Conservation (phyloP, 352 stramenopile genomes). For the Blastocystis sp. region DNA sequence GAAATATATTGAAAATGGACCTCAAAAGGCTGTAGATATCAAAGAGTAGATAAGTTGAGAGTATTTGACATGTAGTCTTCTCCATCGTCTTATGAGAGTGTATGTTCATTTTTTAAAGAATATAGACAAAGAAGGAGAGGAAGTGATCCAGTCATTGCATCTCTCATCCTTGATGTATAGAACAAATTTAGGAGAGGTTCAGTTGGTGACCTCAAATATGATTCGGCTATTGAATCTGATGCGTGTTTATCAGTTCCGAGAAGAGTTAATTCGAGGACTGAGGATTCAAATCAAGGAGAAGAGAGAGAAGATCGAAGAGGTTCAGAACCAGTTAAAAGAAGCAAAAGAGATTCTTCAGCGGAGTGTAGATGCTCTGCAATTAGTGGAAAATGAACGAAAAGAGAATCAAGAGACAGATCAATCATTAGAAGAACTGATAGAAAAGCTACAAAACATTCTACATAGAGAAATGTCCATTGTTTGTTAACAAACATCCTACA, state of each 20-base stretch:
- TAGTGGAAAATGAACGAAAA: neutral
- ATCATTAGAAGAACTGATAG: neutral
- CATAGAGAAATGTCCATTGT: neutral
- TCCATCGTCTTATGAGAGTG: slow-evolving; percentile 31
- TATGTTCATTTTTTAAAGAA: slow-evolving; percentile 15
- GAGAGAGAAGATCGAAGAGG: neutral
- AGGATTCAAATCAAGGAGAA: slow-evolving; percentile 37
- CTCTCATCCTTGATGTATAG: neutral
- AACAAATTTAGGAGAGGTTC: neutral
- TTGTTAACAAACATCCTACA: slow-evolving; percentile 57
- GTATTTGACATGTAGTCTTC: slow-evolving; percentile 1
- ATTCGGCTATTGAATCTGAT: slow-evolving; percentile 27
- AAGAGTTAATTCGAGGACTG: slow-evolving; percentile 30
- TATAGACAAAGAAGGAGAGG: neutral
- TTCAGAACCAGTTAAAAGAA: neutral
- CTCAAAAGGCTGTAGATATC: slow-evolving; percentile 4
- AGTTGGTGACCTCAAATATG: slow-evolving; percentile 17
- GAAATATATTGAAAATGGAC: slow-evolving; percentile 2
- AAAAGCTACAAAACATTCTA: too few species aligned
- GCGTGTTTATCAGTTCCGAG: slow-evolving; percentile 27
- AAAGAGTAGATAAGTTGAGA: neutral
- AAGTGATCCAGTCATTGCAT: neutral
- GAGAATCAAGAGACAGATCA: neutral
- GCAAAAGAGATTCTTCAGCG: neutral
- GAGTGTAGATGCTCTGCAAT: neutral